These are phyloP conservation scores for Ogataea trehaloabstinens DNA, from an alignment of 805 yeast genomes.

Conservation along the genomic window DNA sequence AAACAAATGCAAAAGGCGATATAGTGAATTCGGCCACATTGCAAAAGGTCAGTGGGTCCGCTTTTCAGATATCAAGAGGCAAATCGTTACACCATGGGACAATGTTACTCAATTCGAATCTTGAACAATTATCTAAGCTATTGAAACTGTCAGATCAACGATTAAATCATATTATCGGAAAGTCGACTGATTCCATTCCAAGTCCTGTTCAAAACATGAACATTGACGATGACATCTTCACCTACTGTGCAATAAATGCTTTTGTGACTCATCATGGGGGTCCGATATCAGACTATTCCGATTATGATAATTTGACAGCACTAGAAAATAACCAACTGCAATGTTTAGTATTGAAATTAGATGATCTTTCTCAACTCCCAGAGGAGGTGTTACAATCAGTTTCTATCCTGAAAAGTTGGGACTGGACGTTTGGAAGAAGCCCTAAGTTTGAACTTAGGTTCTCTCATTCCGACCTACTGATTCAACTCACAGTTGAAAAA, in stretches of 20 bases:
- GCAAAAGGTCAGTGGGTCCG: conserved; percentile 85
- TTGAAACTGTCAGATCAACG: conserved; percentile 37
- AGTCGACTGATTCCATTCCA: conserved; percentile 67
- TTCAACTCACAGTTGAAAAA: conserved; percentile 48
- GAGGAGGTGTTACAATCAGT: conserved; percentile 40
- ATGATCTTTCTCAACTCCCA: conserved; percentile 26
- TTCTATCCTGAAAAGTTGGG: conserved; percentile 51
- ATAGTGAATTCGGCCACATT: conserved; percentile 47
- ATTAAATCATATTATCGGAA: conserved; percentile 21
- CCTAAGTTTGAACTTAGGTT: conserved; percentile 67
- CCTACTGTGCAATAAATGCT: conserved; percentile 38
- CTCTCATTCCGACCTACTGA: conserved; percentile 27
- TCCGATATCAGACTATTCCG: conserved; percentile 8
- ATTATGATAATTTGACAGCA: conserved; percentile 13
- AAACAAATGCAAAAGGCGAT: conserved; percentile 77
- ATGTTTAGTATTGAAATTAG: conserved; percentile 25
- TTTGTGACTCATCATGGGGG: conserved; percentile 32
- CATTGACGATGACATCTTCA: conserved; percentile 44
- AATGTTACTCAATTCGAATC: conserved; percentile 70
- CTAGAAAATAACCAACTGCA: conserved; percentile 8
- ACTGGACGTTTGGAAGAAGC: conserved; percentile 75
- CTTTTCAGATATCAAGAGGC: conserved; percentile 80
- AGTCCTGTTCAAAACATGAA: conserved; percentile 73
- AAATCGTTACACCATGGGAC: conserved; percentile 95
- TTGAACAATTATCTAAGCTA: conserved; percentile 58